These are phyloP conservation scores for Akanthomyces uredinophilus DNA, from an alignment of 2,329 filamentous ascomycete genomes.

Conservation along the genomic window DNA sequence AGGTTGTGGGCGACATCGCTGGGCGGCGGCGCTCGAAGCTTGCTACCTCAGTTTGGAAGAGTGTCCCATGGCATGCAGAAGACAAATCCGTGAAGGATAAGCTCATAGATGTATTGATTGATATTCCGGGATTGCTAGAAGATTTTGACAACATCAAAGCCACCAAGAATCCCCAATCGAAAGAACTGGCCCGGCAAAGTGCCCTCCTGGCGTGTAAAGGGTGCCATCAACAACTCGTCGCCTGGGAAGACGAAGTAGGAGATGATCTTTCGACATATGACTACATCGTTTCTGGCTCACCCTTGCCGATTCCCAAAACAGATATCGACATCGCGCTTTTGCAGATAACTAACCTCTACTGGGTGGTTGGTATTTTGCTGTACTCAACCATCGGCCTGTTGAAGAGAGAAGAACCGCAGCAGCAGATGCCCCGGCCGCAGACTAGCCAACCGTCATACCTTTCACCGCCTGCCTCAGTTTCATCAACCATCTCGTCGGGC, in stretches of 20 bases:
- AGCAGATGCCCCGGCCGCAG: not conserved
- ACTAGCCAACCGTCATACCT: not conserved
- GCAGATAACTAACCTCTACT: conserved; percentile 5
- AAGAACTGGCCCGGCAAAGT: not conserved
- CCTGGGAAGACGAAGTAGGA: conserved; percentile 6
- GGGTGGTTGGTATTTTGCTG: not conserved
- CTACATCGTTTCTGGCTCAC: not conserved
- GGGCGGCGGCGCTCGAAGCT: not conserved
- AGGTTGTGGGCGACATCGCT: conserved; percentile 8
- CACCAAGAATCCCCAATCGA: not conserved
- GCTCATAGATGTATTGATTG: conserved; percentile 7
- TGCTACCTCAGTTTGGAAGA: not conserved
- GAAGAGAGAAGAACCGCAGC: not conserved
- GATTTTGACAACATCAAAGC: not conserved
- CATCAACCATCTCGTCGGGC: not conserved
- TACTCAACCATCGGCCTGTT: conserved; percentile 1
- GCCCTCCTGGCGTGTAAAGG: not conserved
- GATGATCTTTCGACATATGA: not conserved
- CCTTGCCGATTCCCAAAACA: not conserved
- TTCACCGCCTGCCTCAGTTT: not conserved
- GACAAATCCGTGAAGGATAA: conserved; percentile 8
- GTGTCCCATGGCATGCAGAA: not conserved
- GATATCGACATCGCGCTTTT: conserved; percentile 5
- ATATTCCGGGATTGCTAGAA: conserved; percentile 3
- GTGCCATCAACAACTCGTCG: not conserved